Conservation (phyloP, 2,329 filamentous ascomycete species). For the Curvularia verruculosa region DNA sequence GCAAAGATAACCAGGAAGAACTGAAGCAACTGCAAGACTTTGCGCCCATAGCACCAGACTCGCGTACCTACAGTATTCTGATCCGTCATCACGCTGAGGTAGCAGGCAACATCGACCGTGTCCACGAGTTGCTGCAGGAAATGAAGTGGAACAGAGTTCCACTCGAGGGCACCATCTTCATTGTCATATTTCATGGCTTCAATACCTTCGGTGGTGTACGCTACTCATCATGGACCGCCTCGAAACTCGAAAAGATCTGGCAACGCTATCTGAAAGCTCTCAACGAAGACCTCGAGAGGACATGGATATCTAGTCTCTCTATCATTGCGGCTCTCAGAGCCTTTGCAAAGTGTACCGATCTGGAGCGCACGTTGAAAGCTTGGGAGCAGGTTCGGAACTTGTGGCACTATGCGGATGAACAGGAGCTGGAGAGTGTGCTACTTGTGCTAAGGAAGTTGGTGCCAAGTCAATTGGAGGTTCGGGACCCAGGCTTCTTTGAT, state of each 20-base stretch:
- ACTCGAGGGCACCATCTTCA: constrained; percentile 76
- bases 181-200: constrained; percentile 85
- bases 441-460: constrained; percentile 34
- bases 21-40: constrained; percentile 68
- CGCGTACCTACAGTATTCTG: constrained; percentile 79
- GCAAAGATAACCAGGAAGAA: constrained; percentile 57
- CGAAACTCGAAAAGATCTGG: constrained; percentile 63
- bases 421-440: constrained; percentile 42
- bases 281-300: constrained; percentile 26
- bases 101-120: constrained; percentile 72
- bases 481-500: constrained; percentile 7
- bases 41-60: constrained; percentile 72
- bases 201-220: constrained; percentile 69
- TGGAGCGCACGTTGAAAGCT: constrained; percentile 59
- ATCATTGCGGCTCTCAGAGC: constrained; percentile 54
- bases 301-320: constrained; percentile 35
- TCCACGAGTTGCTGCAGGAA: constrained; percentile 75
- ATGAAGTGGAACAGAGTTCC: constrained; percentile 73
- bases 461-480: constrained; percentile 11
- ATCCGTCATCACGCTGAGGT: constrained; percentile 73
- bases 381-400: constrained; percentile 55
- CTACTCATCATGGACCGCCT: constrained; percentile 73
- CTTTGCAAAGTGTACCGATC: constrained; percentile 65
- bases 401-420: constrained; percentile 46
- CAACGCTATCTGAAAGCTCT: constrained; percentile 34